Evolutionary conservation across 2,329 filamentous ascomycete species (phyloP), one percentile per base, ranked within the genome.

Genomic region (Bipolaris victoriae): DNA sequence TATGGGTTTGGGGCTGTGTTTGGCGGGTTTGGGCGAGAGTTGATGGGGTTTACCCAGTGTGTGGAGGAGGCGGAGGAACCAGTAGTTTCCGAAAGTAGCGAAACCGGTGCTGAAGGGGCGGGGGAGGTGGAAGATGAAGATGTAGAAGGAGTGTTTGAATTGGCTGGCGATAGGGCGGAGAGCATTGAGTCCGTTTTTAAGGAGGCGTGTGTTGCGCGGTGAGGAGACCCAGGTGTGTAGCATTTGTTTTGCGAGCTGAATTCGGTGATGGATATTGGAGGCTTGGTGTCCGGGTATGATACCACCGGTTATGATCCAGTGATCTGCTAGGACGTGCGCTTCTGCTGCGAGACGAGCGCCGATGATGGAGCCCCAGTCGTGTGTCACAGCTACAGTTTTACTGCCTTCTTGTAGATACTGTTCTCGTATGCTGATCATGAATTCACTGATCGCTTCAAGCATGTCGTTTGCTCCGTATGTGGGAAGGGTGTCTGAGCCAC

Each of bases 341-440:
- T 87, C 84, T n/a, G 82, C 76, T n/a, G 84, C 85, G 41, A 87
- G 78, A 43, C 85, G 78, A 62, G 80, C 83, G 3, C 78, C 78
- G 16, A 87, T 66, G 7, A 83, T 66, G 52, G 79, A 81, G 15
- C 83, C 83, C 83, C 83, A 85, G 58, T 86, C 83, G 71, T 85
- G 83, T 5, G 73, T 79, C 33, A 84, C 81, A 46, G 84, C 76
- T 18, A 83, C 74, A 1, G 80, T 57, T 61, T 65, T 69, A n/a
- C 62, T 65, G 15, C 62, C 60, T 10, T 66, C 57, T 5, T 65
- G 53, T 16, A 68, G 22, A 40, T 83, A 85, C 46, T 76, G 74
- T 29, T 76, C 70, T 59, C 84, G 78, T 63, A 86, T 78, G 0
- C 76, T 75, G 7, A 84, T 64, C 33, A 87, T 79, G 59, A 85